Percentiles rank a stretch among this genome's conserved stretches.
Conservation (phyloP, 139 green algal species). For the Chlorella ohadii region DNA sequence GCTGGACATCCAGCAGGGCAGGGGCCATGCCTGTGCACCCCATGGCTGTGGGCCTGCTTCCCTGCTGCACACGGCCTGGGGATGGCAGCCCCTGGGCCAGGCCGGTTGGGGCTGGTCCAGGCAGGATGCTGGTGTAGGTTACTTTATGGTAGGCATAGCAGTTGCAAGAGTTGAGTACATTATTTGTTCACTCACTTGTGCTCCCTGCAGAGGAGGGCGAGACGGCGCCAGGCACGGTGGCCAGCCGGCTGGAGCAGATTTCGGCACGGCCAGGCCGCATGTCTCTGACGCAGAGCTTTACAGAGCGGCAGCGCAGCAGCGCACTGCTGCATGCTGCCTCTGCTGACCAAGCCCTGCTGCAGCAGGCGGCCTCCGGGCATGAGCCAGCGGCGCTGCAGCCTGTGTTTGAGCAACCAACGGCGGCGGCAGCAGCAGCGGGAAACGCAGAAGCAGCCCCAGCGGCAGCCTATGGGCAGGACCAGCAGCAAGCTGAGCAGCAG, state of each 20-base stretch:
- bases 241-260: slow-evolving; percentile 22
- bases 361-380: neutral
- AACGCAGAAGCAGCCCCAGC: neutral
- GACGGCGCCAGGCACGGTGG: neutral
- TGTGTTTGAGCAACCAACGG: neutral
- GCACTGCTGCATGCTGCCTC: neutral
- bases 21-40: too few relatives aligned
- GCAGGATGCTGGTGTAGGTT: too few relatives aligned
- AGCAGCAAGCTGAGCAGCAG: neutral
- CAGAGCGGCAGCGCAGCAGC: slow-evolving; percentile 22
- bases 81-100: too few relatives aligned
- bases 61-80: too few relatives aligned
- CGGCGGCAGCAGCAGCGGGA: neutral
- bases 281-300: slow-evolving; percentile 19
- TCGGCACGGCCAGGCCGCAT: slow-evolving; percentile 16
- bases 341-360: slow-evolving; percentile 1
- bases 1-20: too few relatives aligned
- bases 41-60: too few relatives aligned
- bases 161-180: too few relatives aligned
- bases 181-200: too few relatives aligned
- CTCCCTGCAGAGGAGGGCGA: neutral
- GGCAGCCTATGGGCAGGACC: neutral
- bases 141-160: too few relatives aligned
- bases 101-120: too few relatives aligned
- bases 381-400: neutral